A percentile compares a stretch with the other conserved stretches of the same genome.
phyloP scores from a whole-genome alignment of 768 basidiomycete genomes.

The Podaxis sp. region DNA sequence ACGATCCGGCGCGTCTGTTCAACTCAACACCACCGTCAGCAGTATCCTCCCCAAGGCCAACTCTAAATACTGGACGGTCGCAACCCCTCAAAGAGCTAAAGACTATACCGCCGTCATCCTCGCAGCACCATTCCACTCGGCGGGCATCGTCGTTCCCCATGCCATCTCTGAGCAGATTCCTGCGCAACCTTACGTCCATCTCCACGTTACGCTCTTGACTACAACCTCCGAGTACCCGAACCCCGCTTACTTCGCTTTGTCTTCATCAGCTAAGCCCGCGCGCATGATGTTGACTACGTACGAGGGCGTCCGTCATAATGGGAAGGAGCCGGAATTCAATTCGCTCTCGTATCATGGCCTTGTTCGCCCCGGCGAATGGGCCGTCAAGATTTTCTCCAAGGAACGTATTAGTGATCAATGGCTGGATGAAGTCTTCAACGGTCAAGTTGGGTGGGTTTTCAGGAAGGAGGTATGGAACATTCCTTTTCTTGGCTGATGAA shows the following conservation, averaged over 20 bases:
- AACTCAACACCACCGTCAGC: constrained; percentile 67
- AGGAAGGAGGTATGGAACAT: constrained; percentile 64
- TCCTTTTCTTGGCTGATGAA: neutral
- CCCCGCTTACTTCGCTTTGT: constrained; percentile 68
- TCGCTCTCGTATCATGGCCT: constrained; percentile 79
- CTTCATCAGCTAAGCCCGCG: constrained; percentile 46
- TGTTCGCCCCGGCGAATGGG: constrained; percentile 57
- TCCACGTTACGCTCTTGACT: constrained; percentile 88
- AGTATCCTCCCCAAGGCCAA: constrained; percentile 48
- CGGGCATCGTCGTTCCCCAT: constrained; percentile 53
- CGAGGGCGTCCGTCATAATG: constrained; percentile 54
- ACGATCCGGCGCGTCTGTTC: constrained; percentile 64
- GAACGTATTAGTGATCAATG: constrained; percentile 64
- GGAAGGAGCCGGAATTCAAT: constrained; percentile 76
- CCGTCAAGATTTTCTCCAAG: constrained; percentile 87
- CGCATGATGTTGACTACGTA: constrained; percentile 72
- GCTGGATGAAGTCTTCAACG: constrained; percentile 63
- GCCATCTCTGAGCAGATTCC: constrained; percentile 56
- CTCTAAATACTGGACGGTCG: constrained; percentile 47
- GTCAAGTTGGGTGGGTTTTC: constrained; percentile 75
- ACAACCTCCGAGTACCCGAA: constrained; percentile 66
- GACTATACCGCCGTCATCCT: constrained; percentile 78
- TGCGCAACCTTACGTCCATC: constrained; percentile 72
- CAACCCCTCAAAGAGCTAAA: constrained; percentile 43
- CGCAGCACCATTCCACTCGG: constrained; percentile 81